These are phyloP conservation scores for Gillenia trifoliata DNA, from an alignment of 306 rosid genomes.

Conservation along the genomic window DNA sequence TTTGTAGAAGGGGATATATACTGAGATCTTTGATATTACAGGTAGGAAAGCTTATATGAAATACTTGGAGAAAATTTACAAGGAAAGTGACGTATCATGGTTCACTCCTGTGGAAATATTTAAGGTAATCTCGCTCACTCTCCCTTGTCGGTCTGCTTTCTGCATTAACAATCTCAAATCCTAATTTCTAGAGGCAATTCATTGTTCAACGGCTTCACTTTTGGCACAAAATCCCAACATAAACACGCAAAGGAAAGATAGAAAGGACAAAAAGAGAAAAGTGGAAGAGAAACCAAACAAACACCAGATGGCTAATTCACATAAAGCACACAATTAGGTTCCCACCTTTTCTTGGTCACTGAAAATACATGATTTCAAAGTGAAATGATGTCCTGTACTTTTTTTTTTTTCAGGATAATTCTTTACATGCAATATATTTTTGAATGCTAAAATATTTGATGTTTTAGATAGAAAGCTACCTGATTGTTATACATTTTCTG, in stretches of 20 bases:
- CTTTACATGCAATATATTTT: background rate
- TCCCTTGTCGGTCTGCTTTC: background rate
- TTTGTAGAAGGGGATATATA: background rate
- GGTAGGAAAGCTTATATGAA: constrained; percentile 84
- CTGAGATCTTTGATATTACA: constrained; percentile 34
- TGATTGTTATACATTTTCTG: background rate
- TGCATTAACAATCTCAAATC: constrained; percentile 1
- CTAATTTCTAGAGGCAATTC: background rate
- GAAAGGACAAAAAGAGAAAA: background rate
- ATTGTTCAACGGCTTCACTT: too few relatives aligned
- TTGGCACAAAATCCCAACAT: background rate
- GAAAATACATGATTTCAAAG: background rate
- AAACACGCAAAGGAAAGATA: background rate
- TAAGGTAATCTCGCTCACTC: constrained; percentile 45
- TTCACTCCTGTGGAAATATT: constrained; percentile 94
- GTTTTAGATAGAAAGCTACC: background rate
- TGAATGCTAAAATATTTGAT: background rate
- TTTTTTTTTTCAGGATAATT: background rate
- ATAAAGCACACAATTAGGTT: background rate
- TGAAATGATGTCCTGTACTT: background rate
- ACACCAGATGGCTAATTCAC: background rate
- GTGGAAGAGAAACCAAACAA: background rate
- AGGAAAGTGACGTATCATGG: constrained; percentile 75
- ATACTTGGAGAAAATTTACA: constrained; percentile 75
- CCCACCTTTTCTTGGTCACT: background rate